phyloP scores from a whole-genome alignment of 768 basidiomycete genomes.

The Lentinula lateritia region DNA sequence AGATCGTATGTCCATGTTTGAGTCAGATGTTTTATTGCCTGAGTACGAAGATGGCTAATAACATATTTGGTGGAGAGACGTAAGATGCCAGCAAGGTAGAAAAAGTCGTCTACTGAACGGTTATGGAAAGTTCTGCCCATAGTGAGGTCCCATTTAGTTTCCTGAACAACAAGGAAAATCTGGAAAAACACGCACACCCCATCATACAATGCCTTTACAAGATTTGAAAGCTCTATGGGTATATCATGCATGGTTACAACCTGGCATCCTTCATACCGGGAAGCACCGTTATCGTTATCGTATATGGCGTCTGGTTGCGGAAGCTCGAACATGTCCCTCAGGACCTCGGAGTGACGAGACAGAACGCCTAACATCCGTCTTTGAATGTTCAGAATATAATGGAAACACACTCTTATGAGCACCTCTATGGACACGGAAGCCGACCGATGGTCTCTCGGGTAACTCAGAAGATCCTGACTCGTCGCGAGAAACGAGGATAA shows the following conservation, averaged over 20 bases:
- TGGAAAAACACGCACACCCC: slow-evolving; percentile 36
- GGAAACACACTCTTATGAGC: not conserved
- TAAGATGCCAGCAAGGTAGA: slow-evolving; percentile 49
- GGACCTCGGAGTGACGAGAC: slow-evolving; percentile 51
- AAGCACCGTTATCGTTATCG: slow-evolving; percentile 18
- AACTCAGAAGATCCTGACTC: slow-evolving; percentile 15
- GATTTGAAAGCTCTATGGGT: slow-evolving; percentile 40
- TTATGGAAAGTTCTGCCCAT: slow-evolving; percentile 30
- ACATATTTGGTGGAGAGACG: slow-evolving; percentile 59
- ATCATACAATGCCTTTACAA: slow-evolving; percentile 53
- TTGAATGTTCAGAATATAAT: not conserved
- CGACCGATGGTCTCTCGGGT: slow-evolving; percentile 23
- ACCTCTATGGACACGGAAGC: slow-evolving; percentile 49
- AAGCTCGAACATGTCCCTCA: slow-evolving; percentile 49
- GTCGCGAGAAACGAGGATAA: slow-evolving; percentile 40
- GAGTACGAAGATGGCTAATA: slow-evolving; percentile 43
- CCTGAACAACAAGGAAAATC: not conserved
- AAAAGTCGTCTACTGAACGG: slow-evolving; percentile 44
- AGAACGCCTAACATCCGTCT: slow-evolving; percentile 18
- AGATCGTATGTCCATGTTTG: slow-evolving; percentile 51
- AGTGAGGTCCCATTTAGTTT: not conserved
- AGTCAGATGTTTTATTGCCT: slow-evolving; percentile 42
- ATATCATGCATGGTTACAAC: slow-evolving; percentile 49
- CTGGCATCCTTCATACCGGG: slow-evolving; percentile 35
- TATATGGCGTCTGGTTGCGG: slow-evolving; percentile 29